Base-by-base conservation (phyloP, 305 asterid genomes). In the Fraxinus albicans region DNA sequence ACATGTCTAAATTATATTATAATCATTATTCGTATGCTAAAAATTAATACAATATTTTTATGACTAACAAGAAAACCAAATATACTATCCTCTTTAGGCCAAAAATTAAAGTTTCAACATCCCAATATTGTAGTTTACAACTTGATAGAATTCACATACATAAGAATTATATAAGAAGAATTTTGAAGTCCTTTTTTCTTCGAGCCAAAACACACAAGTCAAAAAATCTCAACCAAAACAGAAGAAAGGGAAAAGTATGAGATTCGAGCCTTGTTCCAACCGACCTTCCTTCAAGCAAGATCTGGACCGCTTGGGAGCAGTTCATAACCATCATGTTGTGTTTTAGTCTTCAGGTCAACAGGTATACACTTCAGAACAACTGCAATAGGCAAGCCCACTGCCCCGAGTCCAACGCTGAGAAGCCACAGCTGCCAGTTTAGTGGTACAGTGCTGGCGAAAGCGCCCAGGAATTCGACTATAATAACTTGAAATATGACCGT, bases 381-480 rank as follows among this genome's bases (percentile, higher is more conserved):
- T 23, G 97, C 96, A 77, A 95, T 35, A 9, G 92, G 93, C 93
- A 96, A 84, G 88, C 95, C 86, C n/a, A 89, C 90, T 0, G 93
- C 88, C 0, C 98, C 98, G n/a, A 96, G 83, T 9, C 42, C 21
- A 77, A 96, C 78, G 73, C 98, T 93, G 75, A 88, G 82, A 31
- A 90, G 42, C 99, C 99, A 96, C 75, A 96, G 88, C 83, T 91
- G 89, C 98, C 97, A 90, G 89, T 77, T 89, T 40, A 96, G 80
- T 0, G 98, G 99, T 5, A 92, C 92, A 0, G 99, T 96, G 92
- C 97, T 93, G 9, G 99, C 99, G 73, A 96, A 96, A 1, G 97
- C 86, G 67, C 99, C 99, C 38, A 96, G 87, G 86, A 96, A 94
- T 81, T 96, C 96, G 29, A 96, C 96, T 47, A 96, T 94, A 38